These are phyloP conservation scores for Moricandia arvensis DNA, from an alignment of 345 rosid genomes.

Conservation along the genomic window DNA sequence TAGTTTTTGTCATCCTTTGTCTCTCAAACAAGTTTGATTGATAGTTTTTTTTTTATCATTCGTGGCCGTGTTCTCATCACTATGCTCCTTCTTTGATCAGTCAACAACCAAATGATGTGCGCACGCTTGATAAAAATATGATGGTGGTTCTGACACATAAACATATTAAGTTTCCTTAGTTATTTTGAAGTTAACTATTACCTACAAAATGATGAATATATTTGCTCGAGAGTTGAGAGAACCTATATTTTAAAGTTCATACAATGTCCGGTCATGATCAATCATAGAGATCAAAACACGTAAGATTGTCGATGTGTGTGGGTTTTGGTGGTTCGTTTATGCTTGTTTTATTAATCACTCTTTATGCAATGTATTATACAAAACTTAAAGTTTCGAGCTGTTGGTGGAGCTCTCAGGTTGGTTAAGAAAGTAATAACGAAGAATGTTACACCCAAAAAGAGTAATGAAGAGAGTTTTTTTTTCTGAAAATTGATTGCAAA, in stretches of 20 bases:
- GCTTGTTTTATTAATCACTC: too few species aligned
- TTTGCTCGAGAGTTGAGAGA: not conserved
- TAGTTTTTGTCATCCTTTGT: not conserved
- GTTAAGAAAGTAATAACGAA: too few species aligned
- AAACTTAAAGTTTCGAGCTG: too few species aligned
- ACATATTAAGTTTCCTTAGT: not conserved
- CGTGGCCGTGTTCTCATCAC: not conserved
- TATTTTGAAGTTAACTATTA: not conserved
- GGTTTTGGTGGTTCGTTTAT: too few species aligned
- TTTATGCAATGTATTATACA: too few species aligned
- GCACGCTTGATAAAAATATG: not conserved
- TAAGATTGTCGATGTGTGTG: too few species aligned
- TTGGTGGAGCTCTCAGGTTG: too few species aligned
- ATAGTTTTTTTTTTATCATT: not conserved
- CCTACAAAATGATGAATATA: not conserved
- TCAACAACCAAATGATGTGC: not conserved
- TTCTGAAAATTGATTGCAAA: too few species aligned
- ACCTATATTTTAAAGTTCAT: not conserved
- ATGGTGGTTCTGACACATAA: not conserved
- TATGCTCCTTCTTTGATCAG: not conserved
- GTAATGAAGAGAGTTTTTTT: too few species aligned
- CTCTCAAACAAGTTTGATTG: not conserved
- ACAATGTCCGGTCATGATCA: too few species aligned
- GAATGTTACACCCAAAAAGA: too few species aligned
- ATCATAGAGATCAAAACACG: too few species aligned